These are phyloP conservation scores for Microthyrium microscopicum DNA, from an alignment of 2,329 filamentous ascomycete genomes.

Conservation along the genomic window DNA sequence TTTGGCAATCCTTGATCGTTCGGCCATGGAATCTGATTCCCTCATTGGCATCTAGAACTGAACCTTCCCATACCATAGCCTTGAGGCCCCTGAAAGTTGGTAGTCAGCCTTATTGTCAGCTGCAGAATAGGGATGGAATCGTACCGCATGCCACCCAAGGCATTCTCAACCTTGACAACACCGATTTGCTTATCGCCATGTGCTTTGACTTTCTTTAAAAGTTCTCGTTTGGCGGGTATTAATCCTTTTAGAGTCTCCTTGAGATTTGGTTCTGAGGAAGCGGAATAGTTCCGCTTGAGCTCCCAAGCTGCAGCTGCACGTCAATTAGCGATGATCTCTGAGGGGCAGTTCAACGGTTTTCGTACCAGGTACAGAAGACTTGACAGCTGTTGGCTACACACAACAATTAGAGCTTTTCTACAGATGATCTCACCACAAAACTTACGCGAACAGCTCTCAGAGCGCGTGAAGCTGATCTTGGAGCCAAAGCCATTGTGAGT, in stretches of 20 bases:
- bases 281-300: constrained; percentile 45
- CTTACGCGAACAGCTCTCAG: constrained; percentile 48
- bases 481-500: constrained; percentile 43
- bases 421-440: neutral
- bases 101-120: constrained; percentile 9
- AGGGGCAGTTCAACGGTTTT: neutral
- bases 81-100: constrained; percentile 53
- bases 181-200: constrained; percentile 70
- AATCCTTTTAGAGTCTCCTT: constrained; percentile 70
- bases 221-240: constrained; percentile 84
- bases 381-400: constrained; percentile 7
- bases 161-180: constrained; percentile 86
- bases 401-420: neutral
- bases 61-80: constrained; percentile 98
- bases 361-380: constrained; percentile 6
- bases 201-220: constrained; percentile 84
- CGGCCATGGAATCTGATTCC: constrained; percentile 96
- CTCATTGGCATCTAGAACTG: constrained; percentile 88
- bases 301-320: constrained; percentile 6
- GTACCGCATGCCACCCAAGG: constrained; percentile 82
- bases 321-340: neutral
- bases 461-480: constrained; percentile 44
- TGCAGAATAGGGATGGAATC: neutral
- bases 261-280: constrained; percentile 68
- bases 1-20: constrained; percentile 96